Conservation (phyloP, 176 grass and related monocot genomes). For the Ensete glaucum region DNA sequence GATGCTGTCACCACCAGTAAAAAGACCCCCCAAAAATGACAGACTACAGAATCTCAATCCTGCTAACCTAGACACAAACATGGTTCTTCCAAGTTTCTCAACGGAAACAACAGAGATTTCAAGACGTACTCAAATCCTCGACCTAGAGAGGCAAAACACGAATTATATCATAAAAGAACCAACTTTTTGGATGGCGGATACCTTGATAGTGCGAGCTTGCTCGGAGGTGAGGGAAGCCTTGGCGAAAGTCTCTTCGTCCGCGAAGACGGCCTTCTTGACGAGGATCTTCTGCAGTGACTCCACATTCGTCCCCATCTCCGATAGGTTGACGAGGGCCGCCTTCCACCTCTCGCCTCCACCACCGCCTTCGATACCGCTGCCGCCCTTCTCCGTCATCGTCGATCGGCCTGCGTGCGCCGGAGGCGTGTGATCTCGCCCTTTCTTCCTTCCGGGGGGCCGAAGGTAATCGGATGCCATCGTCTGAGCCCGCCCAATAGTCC, state of each 20-base stretch:
- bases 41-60: too few species aligned
- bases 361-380: not conserved
- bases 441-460: too few species aligned
- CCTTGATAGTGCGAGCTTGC: constrained; percentile 81
- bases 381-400: constrained; percentile 30
- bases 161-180: too few species aligned
- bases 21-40: too few species aligned
- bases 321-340: constrained; percentile 50
- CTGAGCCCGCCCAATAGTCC: not conserved
- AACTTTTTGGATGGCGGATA: constrained; percentile 41
- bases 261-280: constrained; percentile 67
- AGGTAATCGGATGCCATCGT: not conserved
- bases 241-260: constrained; percentile 82
- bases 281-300: constrained; percentile 79
- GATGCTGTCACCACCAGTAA: too few species aligned
- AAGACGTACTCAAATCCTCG: too few species aligned
- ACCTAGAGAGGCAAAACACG: too few species aligned
- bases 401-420: not conserved
- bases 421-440: too few species aligned
- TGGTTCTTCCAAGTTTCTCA: too few species aligned
- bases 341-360: constrained; percentile 50
- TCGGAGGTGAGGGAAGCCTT: constrained; percentile 55
- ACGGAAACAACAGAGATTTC: too few species aligned
- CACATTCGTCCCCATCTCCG: constrained; percentile 34
- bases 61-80: too few species aligned